Evolutionary conservation across 2,329 filamentous ascomycete genomes (phyloP).

Genomic region (Nothopassalora personata): DNA sequence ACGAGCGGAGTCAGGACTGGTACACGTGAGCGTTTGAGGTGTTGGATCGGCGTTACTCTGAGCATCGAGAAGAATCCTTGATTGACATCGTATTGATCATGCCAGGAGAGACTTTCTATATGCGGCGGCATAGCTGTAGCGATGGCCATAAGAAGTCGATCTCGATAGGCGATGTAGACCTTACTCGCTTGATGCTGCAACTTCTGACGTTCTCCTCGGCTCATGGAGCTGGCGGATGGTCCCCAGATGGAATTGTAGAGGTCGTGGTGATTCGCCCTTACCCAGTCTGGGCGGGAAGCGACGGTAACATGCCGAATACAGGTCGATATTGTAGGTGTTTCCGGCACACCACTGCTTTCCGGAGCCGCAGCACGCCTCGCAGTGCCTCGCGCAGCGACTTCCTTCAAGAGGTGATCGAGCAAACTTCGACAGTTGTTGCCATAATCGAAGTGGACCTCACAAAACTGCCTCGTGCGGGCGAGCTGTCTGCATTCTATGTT

Average conservation of each 20-base stretch:
- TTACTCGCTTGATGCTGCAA: background rate
- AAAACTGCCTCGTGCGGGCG: slow-evolving; percentile 1
- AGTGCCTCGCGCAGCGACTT: background rate
- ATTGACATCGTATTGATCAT: background rate
- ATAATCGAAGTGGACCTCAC: background rate
- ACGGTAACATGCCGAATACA: background rate
- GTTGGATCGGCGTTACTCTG: background rate
- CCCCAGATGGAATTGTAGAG: background rate
- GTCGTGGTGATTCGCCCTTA: background rate
- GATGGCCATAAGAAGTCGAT: background rate
- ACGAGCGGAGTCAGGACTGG: background rate
- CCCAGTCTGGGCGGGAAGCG: background rate
- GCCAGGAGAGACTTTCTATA: background rate
- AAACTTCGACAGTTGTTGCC: background rate
- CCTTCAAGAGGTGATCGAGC: background rate
- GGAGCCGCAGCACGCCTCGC: background rate
- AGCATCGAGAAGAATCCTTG: background rate
- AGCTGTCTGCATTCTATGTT: slow-evolving; percentile 1
- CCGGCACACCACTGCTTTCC: background rate
- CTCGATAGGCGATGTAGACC: background rate
- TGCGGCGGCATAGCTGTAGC: background rate
- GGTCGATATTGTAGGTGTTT: background rate
- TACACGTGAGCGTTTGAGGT: background rate
- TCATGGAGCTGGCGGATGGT: background rate
- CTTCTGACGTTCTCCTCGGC: background rate